Evolutionary conservation across 179 eudicot species (phyloP), one percentile per base, ranked within the genome.

Genomic region (Silene vulgaris): DNA sequence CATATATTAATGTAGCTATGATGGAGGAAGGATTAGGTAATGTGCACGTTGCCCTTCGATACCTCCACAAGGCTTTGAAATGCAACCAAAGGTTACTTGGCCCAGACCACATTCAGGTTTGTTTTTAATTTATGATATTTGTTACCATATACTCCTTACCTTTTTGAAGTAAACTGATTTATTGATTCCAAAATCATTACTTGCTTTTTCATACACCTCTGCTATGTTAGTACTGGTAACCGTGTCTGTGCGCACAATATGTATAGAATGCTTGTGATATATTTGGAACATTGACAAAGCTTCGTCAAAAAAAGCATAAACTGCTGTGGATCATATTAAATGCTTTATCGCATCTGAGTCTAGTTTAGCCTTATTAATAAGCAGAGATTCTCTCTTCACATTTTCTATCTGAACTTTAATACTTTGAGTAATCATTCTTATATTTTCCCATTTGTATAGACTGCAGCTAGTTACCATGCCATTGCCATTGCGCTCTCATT

Each of bases 1-100:
- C 99, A 60, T 96, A 96, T 78, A 96, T 96, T 63, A 96, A 96
- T 82, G 98, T 96, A 78, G 99, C 99, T 77, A 96, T 96, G 99
- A 96, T 96, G 99, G 99, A 96, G 88, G 99, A 96, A 89, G 99
- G 99, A 83, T 88, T 96, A 64, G 99, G 99, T 73, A 96, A 96
- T 79, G 99, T 96, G 82, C 99, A 93, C 77, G 88, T 93, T 76
- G 99, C 99, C 71, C 98, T 96, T 74, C 85, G 99, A 86, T 96
- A 96, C 82, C 97, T 96, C 76, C 99, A 96, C 74, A 96, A 96
- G 90, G 99, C 99, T 80, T 86, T 96, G 52, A 96, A 96, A 79
- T 96, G 99, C 78, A 96, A 96, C 86, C 98, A 96, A 82, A 89
- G 85, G 88, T 84, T 96, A 86, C 96, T 96, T 74, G 99, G 99